These are phyloP conservation scores for Gamsiella multidivaricata DNA, from an alignment of 192 early-diverging fungal species.

Conservation along the genomic window DNA sequence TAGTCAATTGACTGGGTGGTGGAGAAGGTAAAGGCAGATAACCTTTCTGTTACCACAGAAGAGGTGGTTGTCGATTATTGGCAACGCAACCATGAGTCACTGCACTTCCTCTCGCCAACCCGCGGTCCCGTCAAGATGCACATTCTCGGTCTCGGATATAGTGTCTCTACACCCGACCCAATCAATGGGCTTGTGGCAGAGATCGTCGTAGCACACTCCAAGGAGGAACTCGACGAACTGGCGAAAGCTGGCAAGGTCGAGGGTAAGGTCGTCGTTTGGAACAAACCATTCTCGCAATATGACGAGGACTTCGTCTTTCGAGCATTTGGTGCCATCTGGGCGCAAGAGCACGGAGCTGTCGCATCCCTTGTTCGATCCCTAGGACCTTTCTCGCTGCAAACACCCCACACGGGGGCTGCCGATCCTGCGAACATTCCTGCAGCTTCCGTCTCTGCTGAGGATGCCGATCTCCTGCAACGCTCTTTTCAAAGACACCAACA, in stretches of 20 bases:
- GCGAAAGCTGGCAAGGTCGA: conserved; percentile 51
- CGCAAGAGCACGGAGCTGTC: conserved; percentile 58
- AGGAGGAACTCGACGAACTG: conserved; percentile 58
- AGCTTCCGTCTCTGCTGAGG: conserved; percentile 63
- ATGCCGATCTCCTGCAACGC: conserved; percentile 65
- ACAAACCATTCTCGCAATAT: conserved; percentile 48
- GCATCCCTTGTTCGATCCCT: conserved; percentile 62
- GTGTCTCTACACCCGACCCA: conserved; percentile 52
- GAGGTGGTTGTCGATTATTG: conserved; percentile 64
- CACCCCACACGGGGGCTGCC: conserved; percentile 63
- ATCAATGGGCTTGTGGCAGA: conserved; percentile 52
- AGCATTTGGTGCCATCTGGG: conserved; percentile 30
- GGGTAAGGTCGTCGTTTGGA: conserved; percentile 62
- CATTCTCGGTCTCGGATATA: conserved; percentile 62
- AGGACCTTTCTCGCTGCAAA: conserved; percentile 57
- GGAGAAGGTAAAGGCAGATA: conserved; percentile 44
- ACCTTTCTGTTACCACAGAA: conserved; percentile 60
- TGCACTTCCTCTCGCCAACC: conserved; percentile 54
- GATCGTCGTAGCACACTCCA: conserved; percentile 60
- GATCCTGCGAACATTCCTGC: conserved; percentile 58
- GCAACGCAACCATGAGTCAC: conserved; percentile 60
- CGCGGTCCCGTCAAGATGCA: conserved; percentile 55
- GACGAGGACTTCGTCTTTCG: conserved; percentile 7
- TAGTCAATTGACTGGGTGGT: conserved; percentile 62
- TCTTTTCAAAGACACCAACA: conserved; percentile 53